Evolutionary conservation across 2,329 filamentous ascomycete species (phyloP).

Genomic region (Calonectria fujianensis): DNA sequence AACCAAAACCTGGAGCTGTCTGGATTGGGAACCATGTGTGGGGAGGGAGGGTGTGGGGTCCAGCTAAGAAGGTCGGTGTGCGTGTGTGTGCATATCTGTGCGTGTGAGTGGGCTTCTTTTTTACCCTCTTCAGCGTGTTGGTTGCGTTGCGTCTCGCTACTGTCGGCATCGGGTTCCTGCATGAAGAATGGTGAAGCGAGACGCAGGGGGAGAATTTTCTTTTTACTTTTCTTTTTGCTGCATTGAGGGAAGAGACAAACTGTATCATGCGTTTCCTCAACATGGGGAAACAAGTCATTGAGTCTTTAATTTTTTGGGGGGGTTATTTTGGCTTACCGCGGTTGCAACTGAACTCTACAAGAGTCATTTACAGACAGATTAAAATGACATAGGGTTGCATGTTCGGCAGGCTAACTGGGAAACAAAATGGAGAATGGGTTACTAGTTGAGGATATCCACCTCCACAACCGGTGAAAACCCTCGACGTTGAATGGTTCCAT

Average conservation of each 20-base stretch:
- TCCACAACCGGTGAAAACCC: not conserved
- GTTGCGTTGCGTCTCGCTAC: constrained; percentile 35
- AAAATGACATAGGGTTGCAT: not conserved
- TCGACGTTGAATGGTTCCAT: not conserved
- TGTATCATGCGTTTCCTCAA: constrained; percentile 38
- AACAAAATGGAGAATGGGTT: not conserved
- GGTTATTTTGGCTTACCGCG: not conserved
- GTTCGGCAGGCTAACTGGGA: not conserved
- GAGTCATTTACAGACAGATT: not conserved
- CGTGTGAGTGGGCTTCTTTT: constrained; percentile 15
- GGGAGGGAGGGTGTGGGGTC: constrained; percentile 16
- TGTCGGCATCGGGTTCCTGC: constrained; percentile 52
- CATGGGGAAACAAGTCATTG: constrained; percentile 25
- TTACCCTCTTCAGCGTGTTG: constrained; percentile 26
- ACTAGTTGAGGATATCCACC: not conserved
- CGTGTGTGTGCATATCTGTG: constrained; percentile 26
- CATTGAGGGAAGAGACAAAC: constrained; percentile 12
- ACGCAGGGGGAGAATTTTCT: constrained; percentile 45
- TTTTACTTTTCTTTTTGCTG: not conserved
- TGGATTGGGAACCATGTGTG: constrained; percentile 4
- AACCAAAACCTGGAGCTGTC: constrained; percentile 11
- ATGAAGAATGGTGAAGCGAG: constrained; percentile 46
- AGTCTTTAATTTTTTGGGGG: constrained; percentile 19
- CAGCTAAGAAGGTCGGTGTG: constrained; percentile 20
- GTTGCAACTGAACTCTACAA: not conserved